A percentile compares a stretch with the other conserved stretches of the same genome.
Conservation (phyloP, 179 eudicot genomes). For the Silene noctiflora region DNA sequence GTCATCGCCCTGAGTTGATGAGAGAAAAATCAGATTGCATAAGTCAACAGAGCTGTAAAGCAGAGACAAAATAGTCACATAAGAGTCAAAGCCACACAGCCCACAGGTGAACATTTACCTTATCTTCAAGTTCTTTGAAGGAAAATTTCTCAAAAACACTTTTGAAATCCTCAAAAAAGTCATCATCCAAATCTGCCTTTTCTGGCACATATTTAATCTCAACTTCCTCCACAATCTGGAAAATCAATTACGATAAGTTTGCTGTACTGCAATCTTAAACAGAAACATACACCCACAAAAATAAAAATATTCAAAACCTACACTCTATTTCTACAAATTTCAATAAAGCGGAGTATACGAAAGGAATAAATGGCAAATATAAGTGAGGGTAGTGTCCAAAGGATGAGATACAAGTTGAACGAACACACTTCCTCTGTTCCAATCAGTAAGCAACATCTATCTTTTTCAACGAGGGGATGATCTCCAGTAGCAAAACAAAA, state of each 20-base stretch:
- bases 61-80: neutral
- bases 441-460: too few species aligned
- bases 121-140: slow-evolving; percentile 50
- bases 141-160: slow-evolving; percentile 74
- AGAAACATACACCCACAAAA: neutral
- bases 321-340: neutral
- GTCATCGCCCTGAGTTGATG: slow-evolving; percentile 47
- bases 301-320: neutral
- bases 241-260: slow-evolving; percentile 5
- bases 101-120: slow-evolving; percentile 36
- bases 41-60: neutral
- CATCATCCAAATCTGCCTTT: slow-evolving; percentile 65
- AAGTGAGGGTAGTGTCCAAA: neutral
- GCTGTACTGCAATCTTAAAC: neutral
- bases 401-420: neutral
- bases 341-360: neutral
- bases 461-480: too few species aligned
- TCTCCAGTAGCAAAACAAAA: too few species aligned
- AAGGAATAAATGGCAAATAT: neutral
- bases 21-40: slow-evolving; percentile 2
- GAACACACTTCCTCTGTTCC: too few species aligned
- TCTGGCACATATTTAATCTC: slow-evolving; percentile 82
- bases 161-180: slow-evolving; percentile 59
- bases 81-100: neutral
- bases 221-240: slow-evolving; percentile 51